Evolutionary conservation across 208 protist species (phyloP), one percentile per base, ranked within the genome.

Genomic region (Leishmania arabica): DNA sequence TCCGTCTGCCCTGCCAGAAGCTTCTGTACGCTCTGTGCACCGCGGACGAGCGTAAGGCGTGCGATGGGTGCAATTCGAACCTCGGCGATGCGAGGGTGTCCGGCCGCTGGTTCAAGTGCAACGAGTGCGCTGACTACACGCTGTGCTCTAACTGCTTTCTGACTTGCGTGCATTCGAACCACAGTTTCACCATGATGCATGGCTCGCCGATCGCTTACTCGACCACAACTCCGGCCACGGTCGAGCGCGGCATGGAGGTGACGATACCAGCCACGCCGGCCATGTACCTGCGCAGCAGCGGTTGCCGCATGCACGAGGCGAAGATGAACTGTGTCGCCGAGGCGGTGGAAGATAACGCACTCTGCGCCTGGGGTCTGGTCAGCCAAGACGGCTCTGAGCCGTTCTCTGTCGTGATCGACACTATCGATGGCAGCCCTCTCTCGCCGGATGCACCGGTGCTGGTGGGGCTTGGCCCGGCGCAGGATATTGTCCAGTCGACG

Each of bases 51-150:
- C 87, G 89, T 24, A 88, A 89, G 60, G 88, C 84, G 76, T 98
- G 93, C 82, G 92, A 96, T 79, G 90, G 90, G 40, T 98, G 93
- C 86, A 83, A 88, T 21, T 75, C 86, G 17, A 88, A 89, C 56
- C 86, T 95, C 75, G 51, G 84, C 27, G 92, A 96, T 74, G 84
- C 87, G 40, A 71, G 79, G 64, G 83, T 94, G 27, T 78, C 84
- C 5, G 80, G 84, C 24, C 78, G 75, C n/a, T 95, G 93, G 91
- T 98, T 93, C 90, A 95, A 95, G 86, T 98, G 95, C 85, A 97
- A 97, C 79, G 92, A 96, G 80, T 98, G 95, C 77, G 92, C 87
- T 21, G 92, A 98, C 87, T 98, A 97, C 85, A 87, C 89, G 65
- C 87, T 98, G 37, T 98, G 95, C 83, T 84, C 84, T 65, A 86